phyloP scores from a whole-genome alignment of 768 basidiomycete species.

The Inosperma sp. region DNA sequence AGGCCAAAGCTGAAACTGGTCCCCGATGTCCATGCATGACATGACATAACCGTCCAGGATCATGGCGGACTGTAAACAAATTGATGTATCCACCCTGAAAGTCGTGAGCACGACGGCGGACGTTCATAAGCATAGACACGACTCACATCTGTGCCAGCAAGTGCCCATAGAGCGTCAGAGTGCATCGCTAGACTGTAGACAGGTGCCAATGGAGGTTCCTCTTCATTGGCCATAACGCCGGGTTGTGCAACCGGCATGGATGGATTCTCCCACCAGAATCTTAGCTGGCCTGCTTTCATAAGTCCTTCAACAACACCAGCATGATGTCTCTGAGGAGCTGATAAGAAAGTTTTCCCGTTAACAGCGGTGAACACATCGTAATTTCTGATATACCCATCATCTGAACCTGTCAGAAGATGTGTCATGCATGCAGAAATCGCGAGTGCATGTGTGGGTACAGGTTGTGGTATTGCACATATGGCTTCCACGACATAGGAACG shows the following conservation, averaged over 20 bases:
- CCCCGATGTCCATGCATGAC: slow-evolving; percentile 71
- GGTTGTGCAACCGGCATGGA: slow-evolving; percentile 26
- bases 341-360: slow-evolving; percentile 83
- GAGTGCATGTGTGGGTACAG: slow-evolving; percentile 82
- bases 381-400: slow-evolving; percentile 89
- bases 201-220: slow-evolving; percentile 55
- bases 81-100: slow-evolving; percentile 83
- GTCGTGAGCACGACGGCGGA: slow-evolving; percentile 13
- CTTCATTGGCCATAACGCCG: slow-evolving; percentile 33
- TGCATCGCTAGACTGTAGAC: slow-evolving; percentile 92
- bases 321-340: slow-evolving; percentile 83
- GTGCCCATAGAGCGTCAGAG: slow-evolving; percentile 87
- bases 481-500: slow-evolving; percentile 84
- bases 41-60: slow-evolving; percentile 75
- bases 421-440: slow-evolving; percentile 83
- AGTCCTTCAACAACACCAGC: slow-evolving; percentile 89
- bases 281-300: slow-evolving; percentile 82
- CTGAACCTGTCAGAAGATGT: slow-evolving; percentile 84
- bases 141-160: slow-evolving; percentile 82
- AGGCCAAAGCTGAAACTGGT: slow-evolving; percentile 78
- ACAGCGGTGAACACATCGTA: slow-evolving; percentile 89
- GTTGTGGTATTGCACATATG: slow-evolving; percentile 86
- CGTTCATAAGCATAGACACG: slow-evolving; percentile 7
- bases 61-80: slow-evolving; percentile 88
- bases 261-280: slow-evolving; percentile 91